A percentile compares a stretch with the other conserved stretches of the same genome.
Conservation (phyloP, 179 eudicot species). For the Beta corolliflora region DNA sequence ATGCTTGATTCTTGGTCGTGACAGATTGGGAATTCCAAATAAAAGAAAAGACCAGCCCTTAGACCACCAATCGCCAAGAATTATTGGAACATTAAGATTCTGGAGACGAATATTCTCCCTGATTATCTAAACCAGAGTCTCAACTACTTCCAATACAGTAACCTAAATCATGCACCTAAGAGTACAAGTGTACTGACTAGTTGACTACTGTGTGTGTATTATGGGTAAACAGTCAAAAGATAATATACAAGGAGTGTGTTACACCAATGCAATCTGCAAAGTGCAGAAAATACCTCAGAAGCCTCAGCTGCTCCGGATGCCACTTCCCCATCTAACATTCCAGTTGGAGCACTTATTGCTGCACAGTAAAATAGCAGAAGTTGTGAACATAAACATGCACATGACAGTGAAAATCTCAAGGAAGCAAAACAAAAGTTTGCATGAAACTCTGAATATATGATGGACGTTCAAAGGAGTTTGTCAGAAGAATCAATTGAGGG, state of each 20-base stretch:
- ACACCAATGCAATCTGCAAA: constrained; percentile 12
- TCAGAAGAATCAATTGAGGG: background rate
- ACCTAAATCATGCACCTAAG: background rate
- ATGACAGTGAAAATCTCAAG: background rate
- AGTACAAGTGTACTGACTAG: background rate
- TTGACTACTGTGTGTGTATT: background rate
- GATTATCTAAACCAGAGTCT: background rate
- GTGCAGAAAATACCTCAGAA: constrained; percentile 57
- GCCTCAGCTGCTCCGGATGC: constrained; percentile 48
- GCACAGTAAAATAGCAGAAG: constrained; percentile 26
- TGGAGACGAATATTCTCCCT: background rate
- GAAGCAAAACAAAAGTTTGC: constrained; percentile 2
- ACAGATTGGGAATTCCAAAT: background rate
- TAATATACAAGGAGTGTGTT: background rate
- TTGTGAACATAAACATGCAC: constrained; percentile 13
- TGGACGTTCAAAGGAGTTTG: background rate
- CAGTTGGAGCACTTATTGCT: constrained; percentile 46
- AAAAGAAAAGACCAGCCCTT: background rate
- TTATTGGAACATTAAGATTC: background rate
- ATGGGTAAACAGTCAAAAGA: background rate
- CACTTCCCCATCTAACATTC: constrained; percentile 48
- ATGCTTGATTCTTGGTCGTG: background rate
- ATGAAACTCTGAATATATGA: constrained; percentile 8
- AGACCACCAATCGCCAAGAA: background rate
- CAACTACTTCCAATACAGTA: background rate